Evolutionary conservation across 805 yeast genomes (phyloP).

Genomic region (Clavispora santaluciae): DNA sequence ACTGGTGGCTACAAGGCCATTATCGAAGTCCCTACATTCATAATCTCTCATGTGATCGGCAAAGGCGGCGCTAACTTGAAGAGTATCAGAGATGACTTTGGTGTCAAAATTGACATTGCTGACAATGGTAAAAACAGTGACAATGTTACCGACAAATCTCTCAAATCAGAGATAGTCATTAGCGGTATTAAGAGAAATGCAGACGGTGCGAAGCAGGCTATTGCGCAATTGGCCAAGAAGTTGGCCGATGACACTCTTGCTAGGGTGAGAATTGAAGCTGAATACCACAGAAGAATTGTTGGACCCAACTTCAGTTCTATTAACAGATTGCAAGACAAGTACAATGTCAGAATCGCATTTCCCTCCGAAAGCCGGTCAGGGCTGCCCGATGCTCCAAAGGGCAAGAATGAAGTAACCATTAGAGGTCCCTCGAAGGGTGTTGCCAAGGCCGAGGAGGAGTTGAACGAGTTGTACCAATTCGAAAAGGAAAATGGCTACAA

Average conservation of each 20-base stretch:
- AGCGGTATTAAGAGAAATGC: constrained; percentile 77
- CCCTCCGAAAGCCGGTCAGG: constrained; percentile 39
- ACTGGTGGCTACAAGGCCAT: constrained; percentile 39
- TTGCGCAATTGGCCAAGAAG: constrained; percentile 57
- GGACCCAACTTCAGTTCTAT: constrained; percentile 82
- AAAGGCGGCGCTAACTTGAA: constrained; percentile 76
- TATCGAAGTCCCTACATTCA: constrained; percentile 59
- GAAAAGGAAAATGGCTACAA: constrained; percentile 82
- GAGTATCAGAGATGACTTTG: constrained; percentile 64
- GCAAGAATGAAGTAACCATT: constrained; percentile 59
- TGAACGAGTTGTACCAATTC: constrained; percentile 75
- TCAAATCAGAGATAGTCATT: constrained; percentile 42
- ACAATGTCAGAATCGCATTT: constrained; percentile 75
- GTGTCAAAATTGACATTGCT: constrained; percentile 70
- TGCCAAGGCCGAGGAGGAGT: constrained; percentile 74
- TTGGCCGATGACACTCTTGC: constrained; percentile 78
- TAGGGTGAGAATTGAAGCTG: constrained; percentile 64
- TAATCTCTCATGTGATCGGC: constrained; percentile 82
- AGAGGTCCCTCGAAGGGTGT: constrained; percentile 92
- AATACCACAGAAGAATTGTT: constrained; percentile 75
- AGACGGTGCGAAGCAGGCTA: constrained; percentile 60
- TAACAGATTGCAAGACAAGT: constrained; percentile 81
- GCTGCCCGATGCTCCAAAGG: constrained; percentile 37
- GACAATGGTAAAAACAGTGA: constrained; percentile 36
- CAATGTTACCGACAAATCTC: constrained; percentile 17